Conservation (phyloP, 2,329 filamentous ascomycete genomes). For the Fusarium hostae region DNA sequence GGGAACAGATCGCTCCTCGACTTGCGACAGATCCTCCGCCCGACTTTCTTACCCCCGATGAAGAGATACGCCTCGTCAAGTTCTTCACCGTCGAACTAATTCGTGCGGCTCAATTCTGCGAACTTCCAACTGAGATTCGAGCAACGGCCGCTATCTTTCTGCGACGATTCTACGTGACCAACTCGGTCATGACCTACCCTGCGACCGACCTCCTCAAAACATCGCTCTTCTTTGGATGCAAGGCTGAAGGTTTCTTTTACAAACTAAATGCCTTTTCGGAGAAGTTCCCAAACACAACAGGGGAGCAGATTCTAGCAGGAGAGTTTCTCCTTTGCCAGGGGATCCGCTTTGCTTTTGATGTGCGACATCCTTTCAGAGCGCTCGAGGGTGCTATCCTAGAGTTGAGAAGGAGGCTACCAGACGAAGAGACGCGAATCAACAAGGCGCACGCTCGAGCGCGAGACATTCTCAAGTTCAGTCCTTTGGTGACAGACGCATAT, state of each 20-base stretch:
- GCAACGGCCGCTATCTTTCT: conserved; percentile 87
- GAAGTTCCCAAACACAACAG: conserved; percentile 75
- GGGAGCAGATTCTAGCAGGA: conserved; percentile 86
- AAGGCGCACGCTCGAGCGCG: conserved; percentile 79
- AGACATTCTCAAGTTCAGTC: conserved; percentile 79
- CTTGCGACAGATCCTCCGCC: conserved; percentile 67
- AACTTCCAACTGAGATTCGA: conserved; percentile 62
- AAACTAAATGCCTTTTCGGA: conserved; percentile 72
- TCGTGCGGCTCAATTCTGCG: conserved; percentile 65
- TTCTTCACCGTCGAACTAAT: conserved; percentile 76
- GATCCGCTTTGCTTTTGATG: conserved; percentile 91
- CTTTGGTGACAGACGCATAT: conserved; percentile 92
- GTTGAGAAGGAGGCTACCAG: conserved; percentile 73
- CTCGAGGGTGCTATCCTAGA: conserved; percentile 90
- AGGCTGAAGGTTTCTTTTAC: conserved; percentile 87
- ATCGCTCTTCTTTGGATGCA: conserved; percentile 91
- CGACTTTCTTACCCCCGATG: conserved; percentile 84
- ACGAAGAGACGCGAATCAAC: conserved; percentile 63
- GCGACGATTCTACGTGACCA: conserved; percentile 93
- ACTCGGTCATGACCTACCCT: conserved; percentile 96
- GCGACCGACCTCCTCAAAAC: conserved; percentile 90
- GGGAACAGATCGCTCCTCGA: conserved; percentile 66
- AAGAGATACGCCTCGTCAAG: conserved; percentile 83
- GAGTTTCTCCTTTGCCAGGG: conserved; percentile 95
- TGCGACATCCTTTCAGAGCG: conserved; percentile 88